phyloP scores from a whole-genome alignment of 2,329 filamentous ascomycete genomes.

The Monilinia aucupariae region DNA sequence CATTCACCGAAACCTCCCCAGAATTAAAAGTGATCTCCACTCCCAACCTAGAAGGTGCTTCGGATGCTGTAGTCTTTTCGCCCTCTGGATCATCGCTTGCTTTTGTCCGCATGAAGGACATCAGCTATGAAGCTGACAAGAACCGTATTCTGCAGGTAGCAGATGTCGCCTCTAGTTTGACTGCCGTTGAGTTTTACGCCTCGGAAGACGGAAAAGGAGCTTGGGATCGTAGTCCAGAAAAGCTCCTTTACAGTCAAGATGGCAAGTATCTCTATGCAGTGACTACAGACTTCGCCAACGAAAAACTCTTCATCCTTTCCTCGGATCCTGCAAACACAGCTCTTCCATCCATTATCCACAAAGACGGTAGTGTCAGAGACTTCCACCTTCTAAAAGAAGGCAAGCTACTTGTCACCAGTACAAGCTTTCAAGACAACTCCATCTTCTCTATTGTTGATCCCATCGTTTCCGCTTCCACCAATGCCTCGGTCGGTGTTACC shows the following conservation, averaged over 20 bases:
- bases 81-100: conserved; percentile 62
- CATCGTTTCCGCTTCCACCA: conserved; percentile 13
- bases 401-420: conserved; percentile 51
- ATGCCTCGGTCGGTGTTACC: conserved; percentile 23
- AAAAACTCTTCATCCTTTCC: conserved; percentile 43
- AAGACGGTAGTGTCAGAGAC: conserved; percentile 36
- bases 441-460: conserved; percentile 50
- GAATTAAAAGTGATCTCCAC: conserved; percentile 21
- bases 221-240: conserved; percentile 53
- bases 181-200: conserved; percentile 54
- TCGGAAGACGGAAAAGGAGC: conserved; percentile 53
- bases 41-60: conserved; percentile 27
- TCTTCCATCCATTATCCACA: conserved; percentile 14
- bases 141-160: conserved; percentile 59
- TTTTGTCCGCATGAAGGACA: conserved; percentile 70
- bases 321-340: conserved; percentile 7
- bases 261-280: conserved; percentile 61
- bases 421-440: conserved; percentile 64
- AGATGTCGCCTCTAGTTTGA: conserved; percentile 50
- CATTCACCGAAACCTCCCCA: conserved; percentile 22
- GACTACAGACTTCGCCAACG: conserved; percentile 61
- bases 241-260: conserved; percentile 37
- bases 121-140: conserved; percentile 76
- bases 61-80: conserved; percentile 55
- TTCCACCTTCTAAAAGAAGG: conserved; percentile 33